These are phyloP conservation scores for Coemansia sp. DNA, from an alignment of 192 early-diverging fungal species.

Conservation along the genomic window DNA sequence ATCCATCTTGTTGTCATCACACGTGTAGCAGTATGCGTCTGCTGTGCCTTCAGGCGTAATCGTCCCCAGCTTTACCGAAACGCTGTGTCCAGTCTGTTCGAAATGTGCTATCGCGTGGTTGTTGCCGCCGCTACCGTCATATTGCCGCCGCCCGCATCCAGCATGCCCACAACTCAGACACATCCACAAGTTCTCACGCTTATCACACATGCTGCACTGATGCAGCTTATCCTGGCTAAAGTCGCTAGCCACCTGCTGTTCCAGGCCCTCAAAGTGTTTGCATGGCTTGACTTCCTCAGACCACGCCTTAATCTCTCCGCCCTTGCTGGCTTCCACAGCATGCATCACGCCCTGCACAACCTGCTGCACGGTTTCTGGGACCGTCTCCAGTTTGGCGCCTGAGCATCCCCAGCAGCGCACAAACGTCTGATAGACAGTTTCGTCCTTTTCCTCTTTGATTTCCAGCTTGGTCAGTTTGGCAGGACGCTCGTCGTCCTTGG, in stretches of 20 bases:
- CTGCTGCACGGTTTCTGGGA: constrained; percentile 20
- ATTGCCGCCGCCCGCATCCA: constrained; percentile 92
- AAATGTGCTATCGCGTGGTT: constrained; percentile 87
- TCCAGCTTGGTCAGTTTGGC: constrained; percentile 91
- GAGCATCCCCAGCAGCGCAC: constrained; percentile 80
- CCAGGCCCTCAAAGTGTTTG: constrained; percentile 70
- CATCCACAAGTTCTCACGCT: constrained; percentile 93
- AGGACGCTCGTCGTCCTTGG: constrained; percentile 44
- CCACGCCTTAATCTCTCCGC: constrained; percentile 93
- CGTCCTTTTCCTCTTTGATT: constrained; percentile 73
- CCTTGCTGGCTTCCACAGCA: constrained; percentile 76
- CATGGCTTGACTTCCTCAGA: constrained; percentile 80
- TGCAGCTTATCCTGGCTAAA: constrained; percentile 32
- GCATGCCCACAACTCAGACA: constrained; percentile 91
- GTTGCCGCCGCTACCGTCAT: constrained; percentile 89
- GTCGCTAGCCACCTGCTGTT: constrained; percentile 57
- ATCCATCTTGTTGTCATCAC: constrained; percentile 80
- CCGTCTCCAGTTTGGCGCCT: constrained; percentile 58
- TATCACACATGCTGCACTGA: constrained; percentile 64
- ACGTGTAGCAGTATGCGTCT: constrained; percentile 62
- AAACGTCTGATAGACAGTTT: constrained; percentile 74
- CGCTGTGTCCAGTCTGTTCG: constrained; percentile 74
- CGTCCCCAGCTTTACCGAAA: constrained; percentile 90
- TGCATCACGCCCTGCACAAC: constrained; percentile 59
- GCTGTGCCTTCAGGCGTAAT: constrained; percentile 97